A percentile compares a stretch with the other conserved stretches of the same genome.
Conservation (phyloP, 2,329 filamentous ascomycete species). For the Alternaria angustiovoidea region DNA sequence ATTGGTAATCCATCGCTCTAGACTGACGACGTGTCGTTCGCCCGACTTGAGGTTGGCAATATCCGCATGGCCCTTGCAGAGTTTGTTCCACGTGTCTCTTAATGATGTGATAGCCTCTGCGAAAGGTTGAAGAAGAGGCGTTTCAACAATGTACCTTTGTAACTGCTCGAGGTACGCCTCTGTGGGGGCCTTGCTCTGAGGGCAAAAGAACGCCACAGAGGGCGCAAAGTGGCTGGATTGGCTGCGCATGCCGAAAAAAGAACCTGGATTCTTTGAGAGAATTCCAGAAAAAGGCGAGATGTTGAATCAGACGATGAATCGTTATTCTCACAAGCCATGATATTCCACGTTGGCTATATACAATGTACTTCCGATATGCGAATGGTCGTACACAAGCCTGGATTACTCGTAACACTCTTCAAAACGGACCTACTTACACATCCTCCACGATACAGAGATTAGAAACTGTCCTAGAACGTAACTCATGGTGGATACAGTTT, state of each 20-base stretch:
- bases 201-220: constrained; percentile 31
- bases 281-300: background rate
- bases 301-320: background rate
- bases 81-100: constrained; percentile 12
- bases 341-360: constrained; percentile 5
- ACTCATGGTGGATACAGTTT: background rate
- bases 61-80: constrained; percentile 12
- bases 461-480: background rate
- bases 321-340: background rate
- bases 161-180: constrained; percentile 25
- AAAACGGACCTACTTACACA: constrained; percentile 4
- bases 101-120: constrained; percentile 12
- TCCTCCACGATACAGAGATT: background rate
- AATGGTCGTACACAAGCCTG: background rate
- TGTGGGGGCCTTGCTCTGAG: constrained; percentile 31
- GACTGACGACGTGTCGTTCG: constrained; percentile 13
- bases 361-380: background rate
- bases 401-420: background rate
- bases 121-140: constrained; percentile 7
- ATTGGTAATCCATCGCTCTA: constrained; percentile 20
- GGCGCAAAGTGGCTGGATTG: constrained; percentile 2
- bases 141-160: constrained; percentile 20
- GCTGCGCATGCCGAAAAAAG: background rate
- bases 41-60: constrained; percentile 15
- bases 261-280: background rate